Conservation (phyloP, 73 alveolate genomes). For the Paramecium pentaurelia region DNA sequence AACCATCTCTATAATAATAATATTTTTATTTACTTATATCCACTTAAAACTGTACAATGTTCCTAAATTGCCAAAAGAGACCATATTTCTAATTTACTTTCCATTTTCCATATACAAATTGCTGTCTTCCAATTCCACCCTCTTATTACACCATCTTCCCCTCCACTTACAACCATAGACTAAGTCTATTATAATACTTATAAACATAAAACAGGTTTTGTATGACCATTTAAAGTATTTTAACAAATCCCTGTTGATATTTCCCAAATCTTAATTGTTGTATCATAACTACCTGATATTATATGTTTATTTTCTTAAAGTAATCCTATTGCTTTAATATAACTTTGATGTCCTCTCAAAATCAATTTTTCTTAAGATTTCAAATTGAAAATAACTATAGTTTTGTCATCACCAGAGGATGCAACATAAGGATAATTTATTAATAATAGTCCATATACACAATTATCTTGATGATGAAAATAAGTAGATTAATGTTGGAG, state of each 20-base stretch:
- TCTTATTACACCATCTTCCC: background rate
- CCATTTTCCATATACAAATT: background rate
- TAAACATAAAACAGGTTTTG: conserved; percentile 18
- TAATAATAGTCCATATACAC: conserved; percentile 20
- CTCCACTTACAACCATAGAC: conserved; percentile 19
- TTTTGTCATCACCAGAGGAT: conserved; percentile 14
- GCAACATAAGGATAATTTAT: conserved; percentile 20
- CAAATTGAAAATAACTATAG: background rate
- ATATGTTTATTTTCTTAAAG: background rate
- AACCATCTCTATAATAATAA: background rate
- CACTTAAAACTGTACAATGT: background rate
- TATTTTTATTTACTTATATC: background rate
- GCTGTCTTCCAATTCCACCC: conserved; percentile 43
- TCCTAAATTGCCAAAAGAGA: background rate
- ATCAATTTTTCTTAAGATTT: background rate
- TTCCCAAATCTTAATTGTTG: conserved; percentile 23
- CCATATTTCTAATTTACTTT: conserved; percentile 40
- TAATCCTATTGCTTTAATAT: conserved; percentile 14
- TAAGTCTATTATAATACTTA: background rate
- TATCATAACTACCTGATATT: conserved; percentile 32
- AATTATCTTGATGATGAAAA: conserved; percentile 22
- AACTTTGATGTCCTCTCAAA: conserved; percentile 21
- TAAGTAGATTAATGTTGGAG: background rate
- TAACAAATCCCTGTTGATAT: background rate
- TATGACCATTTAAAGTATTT: conserved; percentile 36